Evolutionary conservation across 257 asterid species (phyloP), one percentile per base, ranked within the genome.

Genomic region (Rhazya stricta): DNA sequence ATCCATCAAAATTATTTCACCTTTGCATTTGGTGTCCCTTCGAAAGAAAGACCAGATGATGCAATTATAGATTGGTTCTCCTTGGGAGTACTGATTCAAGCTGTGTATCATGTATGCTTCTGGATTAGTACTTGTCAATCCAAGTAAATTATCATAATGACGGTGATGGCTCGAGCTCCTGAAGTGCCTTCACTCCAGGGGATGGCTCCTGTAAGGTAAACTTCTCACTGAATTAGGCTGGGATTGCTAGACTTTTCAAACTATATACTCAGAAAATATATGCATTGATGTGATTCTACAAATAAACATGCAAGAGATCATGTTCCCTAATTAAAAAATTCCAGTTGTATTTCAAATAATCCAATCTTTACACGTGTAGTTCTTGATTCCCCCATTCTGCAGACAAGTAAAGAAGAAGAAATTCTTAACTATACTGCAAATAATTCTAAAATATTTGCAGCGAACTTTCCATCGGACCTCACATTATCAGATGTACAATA

Each of bases 331-430:
- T 37, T 51, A 11, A 67, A 11, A 67, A 81, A 69, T 46, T 69
- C 83, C 81, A 78, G 71, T 76, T 76, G 80, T 77, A 65, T 30
- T 78, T 42, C 53, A 30, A 73, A 71, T 81, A 80, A 34, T 72
- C 30, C 67, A 85, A 84, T 65, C 65, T 43, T 72, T 71, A 43
- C 80, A 87, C 88, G 86, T 80, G 88, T 45, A 74, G 32, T 51
- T 60, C 23, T 80, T 71, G 78, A 76, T 84, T 80, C 81, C 85
- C 81, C 85, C 82, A 41, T 32, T 78, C 61, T 58, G 50, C 84
- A 73, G 88, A 81, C 90, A 84, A 74, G 30, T 61, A 56, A 73
- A 51, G 67, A 21, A 71, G 41, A 29, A 60, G 46, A 67, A 73
- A 51, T 50, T 73, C 75, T 79, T 74, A 65, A 69, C 21, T 71